A percentile compares a stretch with the other conserved stretches of the same genome.
Evolutionary conservation across 768 basidiomycete species (phyloP).

Genomic region (Fomitopsis pulvina): DNA sequence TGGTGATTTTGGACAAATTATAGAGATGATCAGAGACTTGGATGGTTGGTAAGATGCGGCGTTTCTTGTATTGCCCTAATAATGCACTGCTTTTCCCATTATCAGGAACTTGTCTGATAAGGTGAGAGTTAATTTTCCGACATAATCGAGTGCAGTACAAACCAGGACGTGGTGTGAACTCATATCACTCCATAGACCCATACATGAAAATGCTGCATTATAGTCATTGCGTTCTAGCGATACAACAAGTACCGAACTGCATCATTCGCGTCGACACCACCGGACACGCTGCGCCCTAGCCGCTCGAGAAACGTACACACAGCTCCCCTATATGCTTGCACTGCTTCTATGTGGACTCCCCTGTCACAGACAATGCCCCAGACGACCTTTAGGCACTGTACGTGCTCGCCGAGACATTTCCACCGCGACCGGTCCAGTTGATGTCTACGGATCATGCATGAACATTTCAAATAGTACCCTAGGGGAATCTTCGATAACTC

Average conservation of each 20-base stretch:
- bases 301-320: background rate
- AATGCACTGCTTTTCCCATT: too few relatives aligned
- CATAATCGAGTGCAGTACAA: too few relatives aligned
- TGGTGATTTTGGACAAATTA: too few relatives aligned
- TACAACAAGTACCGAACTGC: slow-evolving; percentile 5
- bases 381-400: slow-evolving; percentile 54
- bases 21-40: too few relatives aligned
- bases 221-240: slow-evolving; percentile 4
- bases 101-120: too few relatives aligned
- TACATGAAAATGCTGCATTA: background rate
- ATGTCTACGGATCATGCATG: slow-evolving; percentile 48
- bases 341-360: background rate
- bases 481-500: slow-evolving; percentile 26
- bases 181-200: too few relatives aligned
- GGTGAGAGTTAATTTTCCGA: too few relatives aligned
- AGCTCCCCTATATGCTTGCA: slow-evolving; percentile 1
- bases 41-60: too few relatives aligned
- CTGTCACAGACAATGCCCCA: background rate
- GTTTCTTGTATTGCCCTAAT: too few relatives aligned
- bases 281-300: background rate
- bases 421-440: slow-evolving; percentile 99
- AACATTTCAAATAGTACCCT: background rate
- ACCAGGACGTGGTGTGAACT: too few relatives aligned
- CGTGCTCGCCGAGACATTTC: slow-evolving; percentile 84
- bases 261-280: background rate